These are phyloP conservation scores for Xylaria cubensis DNA, from an alignment of 495 filamentous ascomycete species.

Conservation along the genomic window DNA sequence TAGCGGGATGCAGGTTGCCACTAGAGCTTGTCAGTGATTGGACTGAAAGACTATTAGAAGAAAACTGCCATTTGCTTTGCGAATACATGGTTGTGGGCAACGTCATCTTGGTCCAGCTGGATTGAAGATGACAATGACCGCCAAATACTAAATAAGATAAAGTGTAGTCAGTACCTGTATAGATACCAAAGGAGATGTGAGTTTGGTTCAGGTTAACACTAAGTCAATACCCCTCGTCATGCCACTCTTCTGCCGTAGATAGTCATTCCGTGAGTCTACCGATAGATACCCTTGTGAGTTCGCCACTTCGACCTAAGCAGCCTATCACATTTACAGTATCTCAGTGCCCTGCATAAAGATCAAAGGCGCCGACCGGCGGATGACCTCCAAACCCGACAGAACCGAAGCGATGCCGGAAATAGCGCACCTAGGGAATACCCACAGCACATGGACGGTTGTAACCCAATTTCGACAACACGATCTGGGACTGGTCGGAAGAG, in stretches of 20 bases:
- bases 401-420: conserved; percentile 13
- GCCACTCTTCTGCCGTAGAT: not conserved
- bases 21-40: conserved; percentile 9
- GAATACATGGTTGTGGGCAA: not conserved
- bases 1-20: conserved; percentile 14
- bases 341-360: conserved; percentile 1
- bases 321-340: not conserved
- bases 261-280: not conserved
- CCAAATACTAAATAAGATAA: not conserved
- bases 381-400: not conserved
- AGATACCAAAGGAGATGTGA: not conserved
- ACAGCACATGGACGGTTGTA: conserved; percentile 1
- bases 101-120: conserved; percentile 10
- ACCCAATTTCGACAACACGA: conserved; percentile 5
- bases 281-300: not conserved
- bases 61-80: not conserved
- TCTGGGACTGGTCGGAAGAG: conserved; percentile 12
- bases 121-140: not conserved
- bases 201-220: not conserved
- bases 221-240: conserved; percentile 3
- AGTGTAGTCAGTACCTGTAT: not conserved
- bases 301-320: not conserved
- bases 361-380: not conserved
- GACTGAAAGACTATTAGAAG: not conserved
- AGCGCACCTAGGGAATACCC: not conserved